A percentile compares a stretch with the other conserved stretches of the same genome.
Conservation (phyloP, 306 rosid genomes). For the Begonia peltatifolia region DNA sequence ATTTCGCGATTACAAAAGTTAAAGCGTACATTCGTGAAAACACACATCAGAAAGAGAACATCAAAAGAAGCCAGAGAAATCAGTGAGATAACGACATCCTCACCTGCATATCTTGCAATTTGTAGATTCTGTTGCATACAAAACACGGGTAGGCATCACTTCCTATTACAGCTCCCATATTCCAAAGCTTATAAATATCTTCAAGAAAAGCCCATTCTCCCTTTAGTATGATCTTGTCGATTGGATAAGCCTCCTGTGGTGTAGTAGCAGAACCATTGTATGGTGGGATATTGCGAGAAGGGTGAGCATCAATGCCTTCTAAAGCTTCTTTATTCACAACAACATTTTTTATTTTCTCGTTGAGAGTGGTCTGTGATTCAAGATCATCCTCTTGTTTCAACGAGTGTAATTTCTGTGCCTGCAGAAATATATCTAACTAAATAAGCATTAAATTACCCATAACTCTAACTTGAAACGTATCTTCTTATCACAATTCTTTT, state of each 20-base stretch:
- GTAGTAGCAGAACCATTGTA: constrained; percentile 54
- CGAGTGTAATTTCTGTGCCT: constrained; percentile 32
- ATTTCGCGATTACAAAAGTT: too few relatives aligned
- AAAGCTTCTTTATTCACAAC: constrained; percentile 41
- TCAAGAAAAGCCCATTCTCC: constrained; percentile 63
- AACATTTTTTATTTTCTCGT: constrained; percentile 37
- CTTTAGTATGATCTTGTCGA: constrained; percentile 55
- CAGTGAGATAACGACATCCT: not conserved
- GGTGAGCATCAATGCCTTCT: constrained; percentile 28
- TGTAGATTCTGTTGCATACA: constrained; percentile 38
- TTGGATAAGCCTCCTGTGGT: constrained; percentile 56
- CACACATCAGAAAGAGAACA: too few relatives aligned
- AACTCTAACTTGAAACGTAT: too few relatives aligned
- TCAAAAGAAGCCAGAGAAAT: too few relatives aligned
- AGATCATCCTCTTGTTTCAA: constrained; percentile 35
- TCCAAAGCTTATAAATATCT: constrained; percentile 41
- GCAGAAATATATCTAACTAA: constrained; percentile 6
- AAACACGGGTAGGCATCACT: constrained; percentile 43
- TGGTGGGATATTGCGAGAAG: constrained; percentile 56
- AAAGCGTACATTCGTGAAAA: too few relatives aligned
- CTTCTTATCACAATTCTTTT: too few relatives aligned
- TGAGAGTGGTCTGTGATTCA: constrained; percentile 33
- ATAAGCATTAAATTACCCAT: too few relatives aligned
- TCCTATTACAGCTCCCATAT: constrained; percentile 17
- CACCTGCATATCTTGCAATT: constrained; percentile 48